Evolutionary conservation across 768 basidiomycete genomes (phyloP).

Genomic region (Daedaleopsis nitida): DNA sequence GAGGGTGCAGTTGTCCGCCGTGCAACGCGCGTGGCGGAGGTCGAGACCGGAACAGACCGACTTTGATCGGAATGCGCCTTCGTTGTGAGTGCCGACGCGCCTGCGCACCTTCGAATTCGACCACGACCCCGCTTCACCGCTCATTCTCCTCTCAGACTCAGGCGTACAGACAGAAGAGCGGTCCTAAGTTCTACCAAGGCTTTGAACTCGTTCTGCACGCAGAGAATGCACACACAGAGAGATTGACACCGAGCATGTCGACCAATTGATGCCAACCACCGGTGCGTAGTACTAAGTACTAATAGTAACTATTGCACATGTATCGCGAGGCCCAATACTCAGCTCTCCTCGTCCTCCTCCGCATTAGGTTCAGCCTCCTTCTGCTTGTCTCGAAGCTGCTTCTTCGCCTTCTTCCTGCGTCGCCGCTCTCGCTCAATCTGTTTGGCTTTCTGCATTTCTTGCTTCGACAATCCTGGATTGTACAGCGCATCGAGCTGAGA

Average conservation of each 20-base stretch:
- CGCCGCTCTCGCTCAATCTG: constrained; percentile 76
- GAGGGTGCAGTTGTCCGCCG: neutral
- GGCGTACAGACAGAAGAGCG: too few species aligned
- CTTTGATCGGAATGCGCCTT: neutral
- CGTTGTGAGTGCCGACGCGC: neutral
- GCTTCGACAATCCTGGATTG: constrained; percentile 80
- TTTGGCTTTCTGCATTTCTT: constrained; percentile 66
- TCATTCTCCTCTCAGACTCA: too few species aligned
- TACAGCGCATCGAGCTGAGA: constrained; percentile 65
- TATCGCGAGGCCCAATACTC: neutral
- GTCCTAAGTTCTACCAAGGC: too few species aligned
- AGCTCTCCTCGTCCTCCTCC: neutral
- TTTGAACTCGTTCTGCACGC: too few species aligned
- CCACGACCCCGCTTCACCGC: too few species aligned
- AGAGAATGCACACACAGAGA: too few species aligned
- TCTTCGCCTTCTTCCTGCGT: constrained; percentile 78
- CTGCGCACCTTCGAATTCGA: too few species aligned
- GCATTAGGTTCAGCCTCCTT: neutral
- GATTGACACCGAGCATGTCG: too few species aligned
- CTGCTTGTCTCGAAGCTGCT: constrained; percentile 43
- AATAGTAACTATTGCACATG: neutral
- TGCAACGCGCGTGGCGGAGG: constrained; percentile 12
- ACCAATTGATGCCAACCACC: neutral
- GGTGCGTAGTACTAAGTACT: neutral
- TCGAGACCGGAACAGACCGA: constrained; percentile 20